Percentiles rank a stretch among this genome's conserved stretches.
Evolutionary conservation across 1,284 basidiomycete genomes (phyloP).

Genomic region (Anthracocystis walkeri): DNA sequence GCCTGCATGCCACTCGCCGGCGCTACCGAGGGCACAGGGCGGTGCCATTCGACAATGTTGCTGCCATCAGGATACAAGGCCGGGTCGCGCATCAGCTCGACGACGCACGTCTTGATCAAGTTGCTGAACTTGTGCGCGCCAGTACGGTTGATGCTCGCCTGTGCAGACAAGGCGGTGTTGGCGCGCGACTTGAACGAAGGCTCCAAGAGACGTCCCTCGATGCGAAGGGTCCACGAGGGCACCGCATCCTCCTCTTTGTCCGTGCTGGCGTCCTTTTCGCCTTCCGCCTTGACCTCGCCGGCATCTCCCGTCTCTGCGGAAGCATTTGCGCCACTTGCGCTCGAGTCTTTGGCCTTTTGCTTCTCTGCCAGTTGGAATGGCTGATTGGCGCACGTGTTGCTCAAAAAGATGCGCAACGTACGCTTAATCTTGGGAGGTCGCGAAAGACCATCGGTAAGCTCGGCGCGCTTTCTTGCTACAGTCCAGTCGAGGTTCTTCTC

Average conservation of each 20-base stretch:
- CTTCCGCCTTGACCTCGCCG: constrained; percentile 29
- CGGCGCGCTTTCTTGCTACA: constrained; percentile 86
- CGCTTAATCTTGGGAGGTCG: constrained; percentile 75
- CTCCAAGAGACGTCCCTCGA: constrained; percentile 86
- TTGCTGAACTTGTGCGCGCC: constrained; percentile 80
- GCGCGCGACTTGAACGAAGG: constrained; percentile 61
- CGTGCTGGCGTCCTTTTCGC: constrained; percentile 25
- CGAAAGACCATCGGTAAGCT: constrained; percentile 72
- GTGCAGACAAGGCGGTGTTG: constrained; percentile 61
- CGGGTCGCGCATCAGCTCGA: constrained; percentile 88
- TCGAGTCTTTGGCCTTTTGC: constrained; percentile 49
- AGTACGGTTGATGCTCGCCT: constrained; percentile 62
- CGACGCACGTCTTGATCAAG: constrained; percentile 83
- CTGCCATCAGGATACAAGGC: constrained; percentile 77
- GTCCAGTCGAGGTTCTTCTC: constrained; percentile 96
- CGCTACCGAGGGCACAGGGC: constrained; percentile 66
- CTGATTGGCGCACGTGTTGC: constrained; percentile 88
- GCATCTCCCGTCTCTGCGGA: constrained; percentile 32
- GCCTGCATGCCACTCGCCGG: constrained; percentile 53
- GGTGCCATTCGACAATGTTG: constrained; percentile 71
- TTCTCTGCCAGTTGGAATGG: constrained; percentile 65
- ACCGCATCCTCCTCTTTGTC: constrained; percentile 78
- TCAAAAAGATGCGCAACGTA: constrained; percentile 86
- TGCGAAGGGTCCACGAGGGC: constrained; percentile 87
- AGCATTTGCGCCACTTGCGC: not conserved